Evolutionary conservation across 306 rosid species (phyloP), one percentile per base, ranked within the genome.

Genomic region (Lupinus albus): DNA sequence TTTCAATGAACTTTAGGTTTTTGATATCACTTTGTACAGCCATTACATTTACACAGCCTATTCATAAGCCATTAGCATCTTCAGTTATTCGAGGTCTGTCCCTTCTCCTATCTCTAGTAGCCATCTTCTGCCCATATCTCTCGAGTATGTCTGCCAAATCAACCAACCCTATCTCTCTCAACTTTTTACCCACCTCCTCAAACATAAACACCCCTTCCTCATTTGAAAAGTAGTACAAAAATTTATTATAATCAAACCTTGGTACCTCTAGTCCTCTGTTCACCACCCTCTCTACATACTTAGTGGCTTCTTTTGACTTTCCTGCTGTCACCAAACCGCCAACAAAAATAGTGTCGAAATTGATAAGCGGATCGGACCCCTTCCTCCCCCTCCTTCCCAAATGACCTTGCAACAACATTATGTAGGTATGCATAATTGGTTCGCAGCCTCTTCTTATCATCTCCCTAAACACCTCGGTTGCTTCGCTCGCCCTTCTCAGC

Each of bases 351-450:
- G 87, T 77, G 76, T 92, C 93, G 17, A 89, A 92, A 73, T 85
- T 87, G 68, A 84, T 76, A 45, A 85, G 83, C 5, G 92, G 92
- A 61, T 86, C 96, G 9, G 47, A 8, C n/a, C 95, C 98, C 61
- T 84, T 89, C 79, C 86, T 76, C 3, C 84, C 86, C 55, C 84
- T 82, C 80, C 65, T 83, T 42, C 84, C 86, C 77, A 83, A 56
- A 68, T 79, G 96, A 11, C 98, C 97, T 61, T 89, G 91, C 86
- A 92, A 75, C 71, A 91, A 36, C 97, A 91, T 91, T 8, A 91
- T 44, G 21, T 86, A 91, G 4, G 97, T 86, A 58, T 91, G 97
- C 95, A 91, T 88, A 3, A 68, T 82, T 5, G 86, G 86, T 7
- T 82, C 86, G 3, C 83, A 82, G 33, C 83, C 86, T 61, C 81